Evolutionary conservation across 2,329 filamentous ascomycete species (phyloP), one percentile per base, ranked within the genome.

Genomic region (Geoglossum cookeanum): DNA sequence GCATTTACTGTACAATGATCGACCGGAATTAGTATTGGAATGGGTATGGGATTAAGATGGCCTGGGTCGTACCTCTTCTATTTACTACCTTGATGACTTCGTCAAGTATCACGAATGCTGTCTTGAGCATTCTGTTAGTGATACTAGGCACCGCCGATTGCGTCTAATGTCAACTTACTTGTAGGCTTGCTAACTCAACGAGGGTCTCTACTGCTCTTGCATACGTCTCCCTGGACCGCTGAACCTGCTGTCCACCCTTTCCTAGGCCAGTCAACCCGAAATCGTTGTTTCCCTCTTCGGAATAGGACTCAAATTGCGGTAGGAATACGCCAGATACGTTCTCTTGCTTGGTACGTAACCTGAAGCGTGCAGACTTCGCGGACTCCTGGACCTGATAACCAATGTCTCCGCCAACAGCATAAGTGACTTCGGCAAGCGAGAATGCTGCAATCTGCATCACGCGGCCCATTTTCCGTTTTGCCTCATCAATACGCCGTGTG

Each of bases 31-130:
- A 53, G 49, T n/a, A 53, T 30, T 7, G 4, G 7, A 22, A 15
- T 17, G 9, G 17, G 51, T 53, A 60, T 69, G 64, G 59, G 55
- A 35, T 54, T 55, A n/a, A 62, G 27, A 62, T 22, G 62, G 60
- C 59, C 17, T 9, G 53, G 37, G 15, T 32, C 15, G 15, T 71
- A 86, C 84, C 85, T 87, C 92, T 84, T 67, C 92, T 81, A 70
- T 98, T 98, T 57, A 98, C 92, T 30, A 97, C 89, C 75, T 98
- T 98, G 74, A 98, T 98, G 58, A 98, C 92, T 71, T 98, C 92
- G 68, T 98, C 92, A 60, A 98, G 72, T 62, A 97, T 97, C 53
- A 98, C 88, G 69, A 98, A 98, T 4, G 92, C 92, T 62, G 92
- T 98, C 80, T 84, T 11, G 59, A 48, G n/a, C 29, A 53, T 60